Evolutionary conservation across 495 filamentous ascomycete species (phyloP).

Genomic region (Xylaria sp.): DNA sequence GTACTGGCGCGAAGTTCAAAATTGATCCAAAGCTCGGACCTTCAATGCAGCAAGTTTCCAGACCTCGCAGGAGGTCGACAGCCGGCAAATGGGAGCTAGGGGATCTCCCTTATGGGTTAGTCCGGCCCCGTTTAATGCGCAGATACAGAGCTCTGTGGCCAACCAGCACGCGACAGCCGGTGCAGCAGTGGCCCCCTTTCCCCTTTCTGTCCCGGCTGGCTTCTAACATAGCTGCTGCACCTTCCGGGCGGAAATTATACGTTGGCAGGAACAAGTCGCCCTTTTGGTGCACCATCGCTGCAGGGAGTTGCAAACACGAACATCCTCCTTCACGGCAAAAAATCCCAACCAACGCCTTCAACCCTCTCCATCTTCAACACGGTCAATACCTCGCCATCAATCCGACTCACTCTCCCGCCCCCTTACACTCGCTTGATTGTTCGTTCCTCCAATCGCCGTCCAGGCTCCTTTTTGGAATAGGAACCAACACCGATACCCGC

Average conservation of each 20-base stretch:
- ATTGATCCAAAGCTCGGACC: slow-evolving; percentile 26
- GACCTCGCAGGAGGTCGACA: slow-evolving; percentile 6
- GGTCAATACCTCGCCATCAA: slow-evolving; percentile 29
- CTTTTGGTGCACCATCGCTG: slow-evolving; percentile 11
- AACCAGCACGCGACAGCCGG: slow-evolving; percentile 16
- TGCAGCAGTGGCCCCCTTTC: slow-evolving; percentile 20
- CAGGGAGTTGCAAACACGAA: slow-evolving; percentile 36
- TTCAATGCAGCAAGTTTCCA: slow-evolving; percentile 1
- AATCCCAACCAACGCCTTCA: slow-evolving; percentile 30
- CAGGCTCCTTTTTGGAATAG: slow-evolving; percentile 55
- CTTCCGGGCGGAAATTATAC: slow-evolving; percentile 57
- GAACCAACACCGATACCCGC: slow-evolving; percentile 37
- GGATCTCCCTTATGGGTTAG: slow-evolving; percentile 9
- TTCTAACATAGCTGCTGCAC: slow-evolving; percentile 39
- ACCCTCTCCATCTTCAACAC: slow-evolving; percentile 36
- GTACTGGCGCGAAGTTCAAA: slow-evolving; percentile 27
- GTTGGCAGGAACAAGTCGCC: slow-evolving; percentile 49
- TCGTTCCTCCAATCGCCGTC: slow-evolving; percentile 39
- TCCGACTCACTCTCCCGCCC: slow-evolving; percentile 26
- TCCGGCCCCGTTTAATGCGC: not conserved
- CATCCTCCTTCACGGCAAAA: slow-evolving; percentile 39
- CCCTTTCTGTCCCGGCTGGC: slow-evolving; percentile 17
- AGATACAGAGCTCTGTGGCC: slow-evolving; percentile 23
- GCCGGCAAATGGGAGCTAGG: slow-evolving; percentile 24
- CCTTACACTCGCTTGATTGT: slow-evolving; percentile 31